Evolutionary conservation across 2,329 filamentous ascomycete genomes (phyloP).

Genomic region (Fonsecaea monophora): DNA sequence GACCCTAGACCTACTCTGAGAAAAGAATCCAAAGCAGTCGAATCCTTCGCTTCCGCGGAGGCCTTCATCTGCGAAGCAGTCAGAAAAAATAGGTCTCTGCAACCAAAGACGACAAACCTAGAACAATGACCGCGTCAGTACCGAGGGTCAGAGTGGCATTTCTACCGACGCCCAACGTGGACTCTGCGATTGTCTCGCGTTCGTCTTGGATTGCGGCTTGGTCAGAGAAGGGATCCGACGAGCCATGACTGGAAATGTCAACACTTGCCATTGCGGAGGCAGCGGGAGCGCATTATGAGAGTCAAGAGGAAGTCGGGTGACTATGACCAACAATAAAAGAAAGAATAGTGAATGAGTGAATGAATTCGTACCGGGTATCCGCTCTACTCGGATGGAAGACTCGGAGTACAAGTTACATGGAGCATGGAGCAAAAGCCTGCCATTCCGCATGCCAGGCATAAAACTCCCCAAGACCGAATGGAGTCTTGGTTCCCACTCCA

Average conservation of each 20-base stretch:
- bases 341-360: slow-evolving; percentile 8
- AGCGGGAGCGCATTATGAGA: slow-evolving; percentile 23
- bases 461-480: not conserved
- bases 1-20: slow-evolving; percentile 53
- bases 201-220: slow-evolving; percentile 33
- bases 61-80: slow-evolving; percentile 33
- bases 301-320: not conserved
- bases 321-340: not conserved
- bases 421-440: not conserved
- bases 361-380: not conserved
- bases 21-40: slow-evolving; percentile 64
- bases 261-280: slow-evolving; percentile 25
- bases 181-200: slow-evolving; percentile 49
- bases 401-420: not conserved
- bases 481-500: slow-evolving; percentile 8
- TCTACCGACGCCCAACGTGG: slow-evolving; percentile 61
- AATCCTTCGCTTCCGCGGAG: slow-evolving; percentile 40
- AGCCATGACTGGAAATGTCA: slow-evolving; percentile 12
- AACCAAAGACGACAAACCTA: slow-evolving; percentile 51
- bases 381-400: not conserved
- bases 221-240: slow-evolving; percentile 31
- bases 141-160: slow-evolving; percentile 67
- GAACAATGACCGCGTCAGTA: slow-evolving; percentile 65
- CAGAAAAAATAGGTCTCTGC: slow-evolving; percentile 8
- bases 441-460: not conserved